These are phyloP conservation scores for Ceratocystis alfenasii DNA, from an alignment of 2,329 filamentous ascomycete genomes.

Conservation along the genomic window DNA sequence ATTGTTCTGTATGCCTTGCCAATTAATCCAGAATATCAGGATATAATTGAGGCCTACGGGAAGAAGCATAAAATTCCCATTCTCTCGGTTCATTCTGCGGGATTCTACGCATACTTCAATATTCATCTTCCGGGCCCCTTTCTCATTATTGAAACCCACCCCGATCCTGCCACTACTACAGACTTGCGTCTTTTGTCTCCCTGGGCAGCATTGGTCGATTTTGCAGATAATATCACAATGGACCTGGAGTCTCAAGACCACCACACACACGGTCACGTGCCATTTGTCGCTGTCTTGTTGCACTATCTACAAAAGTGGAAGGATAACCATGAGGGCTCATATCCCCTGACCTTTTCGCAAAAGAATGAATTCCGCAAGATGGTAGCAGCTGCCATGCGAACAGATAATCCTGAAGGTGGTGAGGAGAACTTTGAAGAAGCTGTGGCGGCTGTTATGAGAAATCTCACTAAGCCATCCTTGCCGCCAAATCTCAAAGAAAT, in stretches of 20 bases:
- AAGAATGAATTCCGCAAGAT: conserved; percentile 70
- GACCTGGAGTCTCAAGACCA: conserved; percentile 58
- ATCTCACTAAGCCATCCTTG: conserved; percentile 57
- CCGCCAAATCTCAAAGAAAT: conserved; percentile 62
- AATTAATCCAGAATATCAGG: conserved; percentile 34
- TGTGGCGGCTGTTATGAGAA: conserved; percentile 73
- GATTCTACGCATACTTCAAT: conserved; percentile 86
- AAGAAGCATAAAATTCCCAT: conserved; percentile 54
- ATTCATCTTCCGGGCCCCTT: conserved; percentile 66
- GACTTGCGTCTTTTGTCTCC: conserved; percentile 75
- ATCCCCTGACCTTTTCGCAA: conserved; percentile 66
- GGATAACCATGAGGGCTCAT: conserved; percentile 50
- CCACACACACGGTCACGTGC: conserved; percentile 83
- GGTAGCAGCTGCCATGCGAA: conserved; percentile 56
- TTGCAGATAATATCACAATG: conserved; percentile 53
- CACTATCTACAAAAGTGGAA: conserved; percentile 78
- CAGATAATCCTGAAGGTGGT: conserved; percentile 64
- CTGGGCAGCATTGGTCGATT: conserved; percentile 68
- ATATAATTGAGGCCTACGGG: conserved; percentile 37
- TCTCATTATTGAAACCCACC: conserved; percentile 91
- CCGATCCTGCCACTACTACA: conserved; percentile 69
- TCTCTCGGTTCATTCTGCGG: conserved; percentile 74
- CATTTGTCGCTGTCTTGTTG: conserved; percentile 71
- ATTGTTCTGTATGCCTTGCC: conserved; percentile 45
- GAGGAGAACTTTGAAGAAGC: conserved; percentile 98